Conservation (phyloP, 1,284 basidiomycete genomes). For the Melanopsichium pennsylvanicum region DNA sequence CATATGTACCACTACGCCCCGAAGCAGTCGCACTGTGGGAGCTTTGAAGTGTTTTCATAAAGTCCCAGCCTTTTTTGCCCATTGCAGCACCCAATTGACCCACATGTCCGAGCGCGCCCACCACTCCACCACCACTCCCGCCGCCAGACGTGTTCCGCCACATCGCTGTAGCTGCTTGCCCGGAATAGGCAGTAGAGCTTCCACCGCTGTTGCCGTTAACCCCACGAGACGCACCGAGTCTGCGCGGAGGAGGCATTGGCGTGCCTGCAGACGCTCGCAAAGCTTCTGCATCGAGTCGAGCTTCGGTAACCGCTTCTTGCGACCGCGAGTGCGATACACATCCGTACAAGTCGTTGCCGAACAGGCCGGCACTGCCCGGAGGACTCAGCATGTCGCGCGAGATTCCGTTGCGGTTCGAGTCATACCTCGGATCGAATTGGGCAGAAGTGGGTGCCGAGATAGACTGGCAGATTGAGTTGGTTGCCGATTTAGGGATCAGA, state of each 20-base stretch:
- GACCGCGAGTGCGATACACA: slow-evolving; percentile 21
- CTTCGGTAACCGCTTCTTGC: slow-evolving; percentile 23
- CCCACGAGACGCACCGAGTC: slow-evolving; percentile 4
- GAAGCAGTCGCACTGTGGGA: slow-evolving; percentile 4
- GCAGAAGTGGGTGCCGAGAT: slow-evolving; percentile 15
- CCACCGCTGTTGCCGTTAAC: no score
- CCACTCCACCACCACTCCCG: slow-evolving; percentile 25
- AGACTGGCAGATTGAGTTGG: no score
- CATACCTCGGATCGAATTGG: not conserved
- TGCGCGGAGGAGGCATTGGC: slow-evolving; percentile 35
- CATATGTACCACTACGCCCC: not conserved
- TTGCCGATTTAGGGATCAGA: no score
- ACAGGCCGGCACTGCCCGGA: slow-evolving; percentile 8
- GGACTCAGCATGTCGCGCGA: slow-evolving; percentile 10
- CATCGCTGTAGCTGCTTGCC: slow-evolving; percentile 2
- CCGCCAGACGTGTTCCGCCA: slow-evolving; percentile 12
- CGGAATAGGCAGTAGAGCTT: not conserved
- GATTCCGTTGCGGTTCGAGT: not conserved
- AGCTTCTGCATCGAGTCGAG: slow-evolving; percentile 29
- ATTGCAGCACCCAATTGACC: slow-evolving; percentile 52
- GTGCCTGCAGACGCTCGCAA: slow-evolving; percentile 31
- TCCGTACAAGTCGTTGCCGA: slow-evolving; percentile 11
- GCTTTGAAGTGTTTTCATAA: slow-evolving; percentile 40
- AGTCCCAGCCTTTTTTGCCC: slow-evolving; percentile 52
- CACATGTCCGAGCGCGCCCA: slow-evolving; percentile 40